phyloP scores from a whole-genome alignment of 2,329 filamentous ascomycete genomes.

The Fusarium verticillioides region DNA sequence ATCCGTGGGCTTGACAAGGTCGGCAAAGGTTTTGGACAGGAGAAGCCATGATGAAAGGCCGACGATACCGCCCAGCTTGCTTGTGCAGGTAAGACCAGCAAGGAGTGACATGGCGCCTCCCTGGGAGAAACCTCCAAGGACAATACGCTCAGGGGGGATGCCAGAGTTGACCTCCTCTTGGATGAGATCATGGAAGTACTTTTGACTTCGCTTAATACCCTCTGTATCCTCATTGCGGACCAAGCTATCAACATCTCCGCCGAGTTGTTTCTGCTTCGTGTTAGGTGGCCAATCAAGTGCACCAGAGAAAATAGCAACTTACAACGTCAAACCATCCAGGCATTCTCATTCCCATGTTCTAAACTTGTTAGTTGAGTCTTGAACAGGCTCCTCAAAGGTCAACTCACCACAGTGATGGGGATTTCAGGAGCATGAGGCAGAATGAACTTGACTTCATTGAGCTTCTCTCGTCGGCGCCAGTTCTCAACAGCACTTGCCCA shows the following conservation, averaged over 20 bases:
- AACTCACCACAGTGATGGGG: conserved; percentile 74
- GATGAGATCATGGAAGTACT: conserved; percentile 83
- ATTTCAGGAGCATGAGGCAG: conserved; percentile 91
- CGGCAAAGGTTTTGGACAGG: conserved; percentile 62
- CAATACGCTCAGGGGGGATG: conserved; percentile 83
- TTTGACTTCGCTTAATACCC: conserved; percentile 78
- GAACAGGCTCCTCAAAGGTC: background rate
- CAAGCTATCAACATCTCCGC: conserved; percentile 47
- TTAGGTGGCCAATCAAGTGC: background rate
- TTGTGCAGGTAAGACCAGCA: conserved; percentile 76
- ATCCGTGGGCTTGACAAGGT: conserved; percentile 54
- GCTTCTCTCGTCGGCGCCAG: conserved; percentile 81
- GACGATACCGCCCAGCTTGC: conserved; percentile 88
- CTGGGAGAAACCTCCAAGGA: conserved; percentile 87
- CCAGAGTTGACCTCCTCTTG: conserved; percentile 82
- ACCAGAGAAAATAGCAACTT: conserved; percentile 37
- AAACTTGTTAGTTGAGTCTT: conserved; percentile 21
- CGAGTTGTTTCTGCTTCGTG: conserved; percentile 47
- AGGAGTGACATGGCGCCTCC: conserved; percentile 90
- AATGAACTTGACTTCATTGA: conserved; percentile 92
- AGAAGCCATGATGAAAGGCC: conserved; percentile 86
- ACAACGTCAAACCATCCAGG: conserved; percentile 90
- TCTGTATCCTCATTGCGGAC: conserved; percentile 68
- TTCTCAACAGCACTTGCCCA: conserved; percentile 88
- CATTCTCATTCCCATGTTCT: conserved; percentile 63